Evolutionary conservation across 805 yeast genomes (phyloP), one percentile per base, ranked within the genome.

Genomic region (Saccharomycopsis capsularis): DNA sequence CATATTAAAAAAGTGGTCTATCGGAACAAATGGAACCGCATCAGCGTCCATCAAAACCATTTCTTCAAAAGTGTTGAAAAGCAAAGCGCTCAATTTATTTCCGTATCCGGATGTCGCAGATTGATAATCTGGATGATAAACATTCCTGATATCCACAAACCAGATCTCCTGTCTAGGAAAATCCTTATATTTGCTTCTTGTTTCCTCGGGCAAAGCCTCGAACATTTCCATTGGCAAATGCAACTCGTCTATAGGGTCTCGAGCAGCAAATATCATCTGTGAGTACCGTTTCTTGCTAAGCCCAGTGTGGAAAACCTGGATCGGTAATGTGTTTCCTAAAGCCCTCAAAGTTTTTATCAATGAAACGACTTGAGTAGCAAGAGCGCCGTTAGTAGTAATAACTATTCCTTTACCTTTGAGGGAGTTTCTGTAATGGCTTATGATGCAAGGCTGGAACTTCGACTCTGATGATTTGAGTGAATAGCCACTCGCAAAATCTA

Each of bases 21-120:
- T 66, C 7, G 65, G 60, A 41, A 68, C 66, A 43, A 75, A 60
- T 2, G 74, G 65, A 1, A 74, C 76, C 0, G 75, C 60, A 54
- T 77, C 82, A 2, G 80, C 75, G 56, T 77, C 82, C 47, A 77
- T 46, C 35, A 77, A 61, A 11, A 77, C 67, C 23, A 71, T 62
- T 47, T 73, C 75, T 43, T 69, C 69, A 55, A 75, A 76, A n/a
- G 78, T 68, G 40, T 64, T 64, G 62, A 75, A 75, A 36, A 75
- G 49, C 2, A 71, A 56, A 0, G 79, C 75, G 23, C 73, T 53
- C 42, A 75, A 61, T 55, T 75, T 75, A 56, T 68, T 73, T 9
- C 63, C 60, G 49, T 60, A 68, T 16, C 54, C 67, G 71, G 72
- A 23, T 52, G 44, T 1, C 38, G 22, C 1, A 48, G 44, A 27